phyloP scores from a whole-genome alignment of 75 land plant genomes.

The Picea glauca region DNA sequence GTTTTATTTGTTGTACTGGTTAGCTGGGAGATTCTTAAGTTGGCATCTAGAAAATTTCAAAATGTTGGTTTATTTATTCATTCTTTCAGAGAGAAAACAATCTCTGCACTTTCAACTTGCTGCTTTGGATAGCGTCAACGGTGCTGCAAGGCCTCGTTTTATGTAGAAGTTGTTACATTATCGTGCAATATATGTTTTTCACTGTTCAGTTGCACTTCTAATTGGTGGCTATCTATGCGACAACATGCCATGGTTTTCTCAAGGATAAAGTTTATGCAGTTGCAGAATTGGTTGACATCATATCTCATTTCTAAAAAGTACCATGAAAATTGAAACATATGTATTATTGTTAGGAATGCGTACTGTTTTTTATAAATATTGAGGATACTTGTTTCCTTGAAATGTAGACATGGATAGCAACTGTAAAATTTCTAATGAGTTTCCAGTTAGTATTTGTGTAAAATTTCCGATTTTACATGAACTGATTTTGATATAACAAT shows the following conservation, averaged over 20 bases:
- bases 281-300: background rate
- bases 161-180: background rate
- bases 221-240: background rate
- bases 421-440: background rate
- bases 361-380: background rate
- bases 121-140: background rate
- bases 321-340: background rate
- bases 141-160: background rate
- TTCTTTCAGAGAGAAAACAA: slow-evolving; percentile 8
- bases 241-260: background rate
- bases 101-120: background rate
- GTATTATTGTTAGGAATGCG: background rate
- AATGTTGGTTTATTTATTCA: slow-evolving; percentile 8
- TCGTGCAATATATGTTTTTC: background rate
- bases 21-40: background rate
- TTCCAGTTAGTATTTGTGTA: background rate
- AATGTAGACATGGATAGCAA: background rate
- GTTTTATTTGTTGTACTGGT: slow-evolving; percentile 4
- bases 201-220: background rate
- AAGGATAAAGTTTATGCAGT: background rate
- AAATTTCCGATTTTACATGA: background rate
- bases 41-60: background rate
- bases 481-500: background rate
- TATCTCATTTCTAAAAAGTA: background rate
- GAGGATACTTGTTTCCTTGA: background rate